Conservation (phyloP, 306 rosid genomes). For the Acmispon strigosus region DNA sequence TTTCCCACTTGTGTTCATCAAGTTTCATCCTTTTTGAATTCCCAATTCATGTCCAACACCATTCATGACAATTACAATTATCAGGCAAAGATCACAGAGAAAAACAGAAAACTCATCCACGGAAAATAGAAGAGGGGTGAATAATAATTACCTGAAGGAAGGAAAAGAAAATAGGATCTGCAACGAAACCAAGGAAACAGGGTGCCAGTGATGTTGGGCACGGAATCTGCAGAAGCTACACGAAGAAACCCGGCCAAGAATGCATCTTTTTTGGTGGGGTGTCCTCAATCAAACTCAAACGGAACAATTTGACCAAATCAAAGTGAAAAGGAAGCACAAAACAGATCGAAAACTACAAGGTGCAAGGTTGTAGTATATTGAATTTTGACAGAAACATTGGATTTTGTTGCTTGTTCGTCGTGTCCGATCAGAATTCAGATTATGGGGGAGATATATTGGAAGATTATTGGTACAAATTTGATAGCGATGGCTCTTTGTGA, state of each 20-base stretch:
- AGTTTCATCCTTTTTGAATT: neutral
- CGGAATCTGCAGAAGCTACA: conserved; percentile 9
- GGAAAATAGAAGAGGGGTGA: neutral
- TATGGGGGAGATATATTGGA: neutral
- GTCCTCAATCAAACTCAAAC: neutral
- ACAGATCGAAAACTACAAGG: neutral
- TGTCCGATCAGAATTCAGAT: neutral
- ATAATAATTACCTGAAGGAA: conserved; percentile 14
- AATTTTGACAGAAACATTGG: conserved; percentile 13
- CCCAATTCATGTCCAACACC: conserved; percentile 15
- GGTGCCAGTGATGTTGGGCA: neutral
- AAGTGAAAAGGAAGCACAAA: neutral
- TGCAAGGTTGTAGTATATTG: neutral
- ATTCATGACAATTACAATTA: neutral
- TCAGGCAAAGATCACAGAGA: neutral
- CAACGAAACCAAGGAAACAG: neutral
- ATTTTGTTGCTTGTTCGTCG: neutral
- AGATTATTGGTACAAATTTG: neutral
- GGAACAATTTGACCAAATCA: neutral
- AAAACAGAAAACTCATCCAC: neutral
- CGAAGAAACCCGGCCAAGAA: conserved; percentile 7
- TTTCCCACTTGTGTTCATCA: neutral
- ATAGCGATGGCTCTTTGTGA: neutral
- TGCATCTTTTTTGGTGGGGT: conserved; percentile 6
- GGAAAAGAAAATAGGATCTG: neutral